Evolutionary conservation across 2,329 filamentous ascomycete species (phyloP).

Genomic region (Epicoccum nigrum): DNA sequence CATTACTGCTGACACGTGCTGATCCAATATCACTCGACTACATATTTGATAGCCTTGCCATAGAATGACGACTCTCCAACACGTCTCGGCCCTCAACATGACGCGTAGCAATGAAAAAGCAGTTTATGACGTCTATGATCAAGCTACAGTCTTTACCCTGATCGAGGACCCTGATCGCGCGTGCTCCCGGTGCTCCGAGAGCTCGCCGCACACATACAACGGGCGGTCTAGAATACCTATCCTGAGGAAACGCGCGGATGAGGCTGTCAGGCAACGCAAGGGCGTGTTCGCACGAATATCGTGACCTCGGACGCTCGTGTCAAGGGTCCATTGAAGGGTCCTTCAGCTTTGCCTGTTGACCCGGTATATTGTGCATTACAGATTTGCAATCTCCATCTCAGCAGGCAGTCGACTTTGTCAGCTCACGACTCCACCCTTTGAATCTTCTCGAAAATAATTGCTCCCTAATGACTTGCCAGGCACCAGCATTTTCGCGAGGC

Average conservation of each 20-base stretch:
- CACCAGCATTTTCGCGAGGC: not conserved
- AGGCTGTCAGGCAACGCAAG: slow-evolving; percentile 9
- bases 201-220: not conserved
- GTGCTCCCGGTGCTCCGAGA: not conserved
- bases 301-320: not conserved
- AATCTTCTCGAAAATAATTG: slow-evolving; percentile 7
- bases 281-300: slow-evolving; percentile 1
- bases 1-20: not conserved
- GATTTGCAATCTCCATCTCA: not conserved
- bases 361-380: not conserved
- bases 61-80: not conserved
- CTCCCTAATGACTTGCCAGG: not conserved
- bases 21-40: not conserved
- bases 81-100: slow-evolving; percentile 1
- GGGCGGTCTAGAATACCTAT: slow-evolving; percentile 5
- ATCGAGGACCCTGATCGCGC: slow-evolving; percentile 18
- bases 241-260: slow-evolving; percentile 9
- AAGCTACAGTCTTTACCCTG: slow-evolving; percentile 2
- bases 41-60: not conserved
- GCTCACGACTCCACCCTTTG: slow-evolving; percentile 1
- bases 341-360: not conserved
- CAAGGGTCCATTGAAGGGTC: not conserved
- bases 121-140: slow-evolving; percentile 14
- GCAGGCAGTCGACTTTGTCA: slow-evolving; percentile 4
- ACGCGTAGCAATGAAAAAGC: not conserved